phyloP scores from a whole-genome alignment of 2,329 filamentous ascomycete genomes.

The Curvularia eragrostidis region DNA sequence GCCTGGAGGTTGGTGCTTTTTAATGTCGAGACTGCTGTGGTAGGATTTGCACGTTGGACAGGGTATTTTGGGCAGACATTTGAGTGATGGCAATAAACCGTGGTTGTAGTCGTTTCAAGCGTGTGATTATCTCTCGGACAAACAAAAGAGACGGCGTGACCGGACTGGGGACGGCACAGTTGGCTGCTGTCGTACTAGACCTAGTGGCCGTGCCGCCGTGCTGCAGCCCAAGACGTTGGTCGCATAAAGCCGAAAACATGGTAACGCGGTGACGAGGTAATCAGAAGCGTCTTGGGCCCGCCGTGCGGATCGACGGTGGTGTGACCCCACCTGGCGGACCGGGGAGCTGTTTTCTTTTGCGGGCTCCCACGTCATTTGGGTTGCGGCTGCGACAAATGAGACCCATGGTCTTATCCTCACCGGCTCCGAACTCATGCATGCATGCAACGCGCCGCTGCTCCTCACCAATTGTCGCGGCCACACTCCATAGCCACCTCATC shows the following conservation, averaged over 20 bases:
- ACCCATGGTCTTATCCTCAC: constrained; percentile 18
- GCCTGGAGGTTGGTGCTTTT: constrained; percentile 50
- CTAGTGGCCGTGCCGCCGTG: too few relatives aligned
- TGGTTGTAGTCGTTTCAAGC: not conserved
- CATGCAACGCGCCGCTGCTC: not conserved
- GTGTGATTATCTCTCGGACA: not conserved
- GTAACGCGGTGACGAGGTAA: not conserved
- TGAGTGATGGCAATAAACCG: constrained; percentile 9
- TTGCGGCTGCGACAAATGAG: constrained; percentile 14
- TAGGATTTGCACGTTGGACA: not conserved
- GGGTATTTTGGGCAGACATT: not conserved
- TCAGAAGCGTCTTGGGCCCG: constrained; percentile 4
- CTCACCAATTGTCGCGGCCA: not conserved
- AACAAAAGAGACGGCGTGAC: not conserved
- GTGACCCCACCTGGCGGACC: constrained; percentile 23
- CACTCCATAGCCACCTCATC: not conserved
- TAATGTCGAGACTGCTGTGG: constrained; percentile 9
- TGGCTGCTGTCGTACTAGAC: too few relatives aligned
- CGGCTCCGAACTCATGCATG: not conserved
- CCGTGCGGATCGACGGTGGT: constrained; percentile 17
- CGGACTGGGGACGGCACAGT: not conserved
- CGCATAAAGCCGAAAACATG: too few relatives aligned
- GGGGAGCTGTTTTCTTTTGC: constrained; percentile 25
- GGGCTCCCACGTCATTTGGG: constrained; percentile 27
- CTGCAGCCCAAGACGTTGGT: too few relatives aligned